Conservation (phyloP, 2,329 filamentous ascomycete species). For the Talaromyces sp. region DNA sequence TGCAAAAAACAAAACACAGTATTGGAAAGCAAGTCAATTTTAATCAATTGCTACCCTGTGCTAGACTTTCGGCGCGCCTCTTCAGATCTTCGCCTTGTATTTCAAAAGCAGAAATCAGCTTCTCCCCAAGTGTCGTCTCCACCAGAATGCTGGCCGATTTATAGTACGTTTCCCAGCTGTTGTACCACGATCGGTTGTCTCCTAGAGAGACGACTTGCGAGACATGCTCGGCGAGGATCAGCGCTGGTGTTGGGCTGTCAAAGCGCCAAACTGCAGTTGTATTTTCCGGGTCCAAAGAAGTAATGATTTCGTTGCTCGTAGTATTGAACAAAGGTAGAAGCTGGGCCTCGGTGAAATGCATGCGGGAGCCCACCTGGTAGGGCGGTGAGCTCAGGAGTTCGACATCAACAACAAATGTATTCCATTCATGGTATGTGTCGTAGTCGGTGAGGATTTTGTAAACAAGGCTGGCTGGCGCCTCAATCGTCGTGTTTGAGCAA, state of each 20-base stretch:
- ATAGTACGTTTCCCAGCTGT: slow-evolving; percentile 7
- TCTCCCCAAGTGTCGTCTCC: neutral
- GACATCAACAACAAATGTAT: slow-evolving; percentile 2
- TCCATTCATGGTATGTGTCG: slow-evolving; percentile 3
- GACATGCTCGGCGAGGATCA: slow-evolving; percentile 5
- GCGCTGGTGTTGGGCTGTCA: neutral
- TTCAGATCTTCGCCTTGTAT: slow-evolving; percentile 3
- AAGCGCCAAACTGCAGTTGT: slow-evolving; percentile 2
- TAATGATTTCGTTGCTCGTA: slow-evolving; percentile 4
- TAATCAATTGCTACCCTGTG: neutral
- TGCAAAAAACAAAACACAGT: neutral
- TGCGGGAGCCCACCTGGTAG: neutral
- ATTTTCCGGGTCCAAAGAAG: neutral
- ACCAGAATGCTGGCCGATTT: neutral
- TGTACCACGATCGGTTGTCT: neutral
- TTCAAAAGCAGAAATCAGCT: neutral
- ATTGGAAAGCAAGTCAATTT: neutral
- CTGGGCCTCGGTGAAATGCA: slow-evolving; percentile 1
- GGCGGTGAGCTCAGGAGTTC: neutral
- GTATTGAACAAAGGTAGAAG: neutral
- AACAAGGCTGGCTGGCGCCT: neutral
- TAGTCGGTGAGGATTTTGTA: slow-evolving; percentile 1
- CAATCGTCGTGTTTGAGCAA: slow-evolving; percentile 2
- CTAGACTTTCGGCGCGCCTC: neutral
- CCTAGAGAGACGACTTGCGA: slow-evolving; percentile 1